Percentiles rank a stretch among this genome's conserved stretches.
Conservation (phyloP, 2,329 filamentous ascomycete species). For the Neonectria punicea region DNA sequence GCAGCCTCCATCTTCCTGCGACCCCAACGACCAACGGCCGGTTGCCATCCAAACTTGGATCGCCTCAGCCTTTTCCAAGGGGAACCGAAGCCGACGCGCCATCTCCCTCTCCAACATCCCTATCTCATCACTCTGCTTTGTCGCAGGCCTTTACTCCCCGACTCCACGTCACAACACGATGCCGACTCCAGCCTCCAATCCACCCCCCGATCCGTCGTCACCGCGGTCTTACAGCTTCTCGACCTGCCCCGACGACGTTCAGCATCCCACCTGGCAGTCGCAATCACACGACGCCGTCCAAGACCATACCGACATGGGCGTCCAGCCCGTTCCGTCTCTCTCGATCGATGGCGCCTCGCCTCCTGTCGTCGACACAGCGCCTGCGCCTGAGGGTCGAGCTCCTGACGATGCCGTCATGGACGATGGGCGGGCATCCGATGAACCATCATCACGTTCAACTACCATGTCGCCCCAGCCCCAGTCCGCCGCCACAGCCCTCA, state of each 20-base stretch:
- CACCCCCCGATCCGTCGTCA: conserved; percentile 51
- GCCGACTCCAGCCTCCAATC: conserved; percentile 59
- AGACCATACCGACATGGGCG: conserved; percentile 33
- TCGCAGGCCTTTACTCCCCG: conserved; percentile 25
- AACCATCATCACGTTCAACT: conserved; percentile 51
- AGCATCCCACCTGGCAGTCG: conserved; percentile 42
- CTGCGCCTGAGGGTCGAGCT: conserved; percentile 33
- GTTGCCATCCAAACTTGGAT: conserved; percentile 27
- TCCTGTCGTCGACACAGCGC: conserved; percentile 31
- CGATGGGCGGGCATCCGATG: conserved; percentile 41
- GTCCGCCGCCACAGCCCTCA: conserved; percentile 46
- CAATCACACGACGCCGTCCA: conserved; percentile 37
- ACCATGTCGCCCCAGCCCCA: conserved; percentile 58
- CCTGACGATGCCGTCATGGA: conserved; percentile 41
- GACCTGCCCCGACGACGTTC: conserved; percentile 57
- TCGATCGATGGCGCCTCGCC: conserved; percentile 37
- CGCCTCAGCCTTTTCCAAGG: conserved; percentile 22
- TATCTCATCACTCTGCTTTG: not conserved
- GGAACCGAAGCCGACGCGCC: not conserved
- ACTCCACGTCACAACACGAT: conserved; percentile 45
- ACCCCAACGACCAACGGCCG: conserved; percentile 29
- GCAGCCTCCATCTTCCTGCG: conserved; percentile 30
- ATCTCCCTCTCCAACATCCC: not conserved
- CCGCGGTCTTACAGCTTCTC: conserved; percentile 52
- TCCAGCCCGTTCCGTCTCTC: conserved; percentile 32